Percentiles rank a stretch among this genome's conserved stretches.
These are phyloP conservation scores for Kalaharituber pfeilii DNA, from an alignment of 2,329 filamentous ascomycete genomes.

Conservation along the genomic window DNA sequence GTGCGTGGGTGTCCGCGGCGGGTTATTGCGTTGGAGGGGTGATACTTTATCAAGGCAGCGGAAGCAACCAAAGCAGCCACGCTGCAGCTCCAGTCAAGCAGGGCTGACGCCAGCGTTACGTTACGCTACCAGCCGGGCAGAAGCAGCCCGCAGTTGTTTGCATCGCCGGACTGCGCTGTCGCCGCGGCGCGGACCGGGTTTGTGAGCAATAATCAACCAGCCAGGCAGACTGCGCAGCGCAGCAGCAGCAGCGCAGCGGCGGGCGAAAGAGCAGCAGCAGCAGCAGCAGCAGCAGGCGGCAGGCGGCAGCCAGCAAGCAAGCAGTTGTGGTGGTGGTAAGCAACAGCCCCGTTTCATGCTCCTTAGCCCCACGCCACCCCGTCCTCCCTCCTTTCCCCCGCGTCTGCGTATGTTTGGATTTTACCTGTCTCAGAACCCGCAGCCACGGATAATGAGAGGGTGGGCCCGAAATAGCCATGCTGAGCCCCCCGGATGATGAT, in stretches of 20 bases:
- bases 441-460: neutral
- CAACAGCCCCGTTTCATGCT: neutral
- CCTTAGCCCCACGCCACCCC: neutral
- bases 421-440: neutral
- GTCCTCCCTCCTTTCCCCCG: neutral
- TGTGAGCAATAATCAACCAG: neutral
- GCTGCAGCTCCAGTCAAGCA: too few relatives aligned
- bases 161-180: neutral
- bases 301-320: neutral
- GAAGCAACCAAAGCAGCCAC: too few relatives aligned
- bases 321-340: neutral
- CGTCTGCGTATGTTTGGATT: neutral
- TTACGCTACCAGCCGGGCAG: too few relatives aligned
- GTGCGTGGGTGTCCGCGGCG: too few relatives aligned
- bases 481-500: too few relatives aligned
- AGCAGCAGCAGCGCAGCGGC: neutral
- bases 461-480: too few relatives aligned
- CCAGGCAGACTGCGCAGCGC: neutral
- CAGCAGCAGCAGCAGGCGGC: too few relatives aligned
- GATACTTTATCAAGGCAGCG: too few relatives aligned
- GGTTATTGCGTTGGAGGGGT: too few relatives aligned
- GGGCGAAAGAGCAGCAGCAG: neutral
- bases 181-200: neutral
- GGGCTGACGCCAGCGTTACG: conserved; percentile 1
- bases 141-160: neutral